Evolutionary conservation across 495 filamentous ascomycete species (phyloP).

Genomic region (Hyaloscypha finlandica): DNA sequence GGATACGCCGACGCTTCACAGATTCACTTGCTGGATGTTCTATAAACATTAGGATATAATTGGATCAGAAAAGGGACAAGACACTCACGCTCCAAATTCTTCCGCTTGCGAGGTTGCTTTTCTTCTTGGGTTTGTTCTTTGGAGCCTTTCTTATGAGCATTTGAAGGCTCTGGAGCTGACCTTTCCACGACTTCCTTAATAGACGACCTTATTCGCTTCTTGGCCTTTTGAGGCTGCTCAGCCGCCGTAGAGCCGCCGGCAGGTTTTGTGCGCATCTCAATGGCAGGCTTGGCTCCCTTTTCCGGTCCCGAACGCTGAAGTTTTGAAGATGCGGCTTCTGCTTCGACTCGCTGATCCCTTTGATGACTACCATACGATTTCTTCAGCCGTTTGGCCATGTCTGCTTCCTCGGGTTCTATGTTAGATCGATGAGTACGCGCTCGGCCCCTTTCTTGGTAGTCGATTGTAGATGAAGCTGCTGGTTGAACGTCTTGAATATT

Average conservation of each 20-base stretch:
- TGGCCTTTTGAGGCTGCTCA: not conserved
- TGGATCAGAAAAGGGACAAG: not conserved
- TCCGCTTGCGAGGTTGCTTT: conserved; percentile 8
- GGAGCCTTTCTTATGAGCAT: conserved; percentile 10
- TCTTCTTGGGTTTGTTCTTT: not conserved
- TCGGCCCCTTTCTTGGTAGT: not conserved
- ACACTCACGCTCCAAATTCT: conserved; percentile 3
- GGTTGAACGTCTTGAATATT: not conserved
- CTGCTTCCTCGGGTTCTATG: not conserved
- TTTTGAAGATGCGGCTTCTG: conserved; percentile 22
- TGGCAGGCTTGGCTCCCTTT: not conserved
- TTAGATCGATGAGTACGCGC: not conserved
- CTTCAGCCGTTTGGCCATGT: not conserved
- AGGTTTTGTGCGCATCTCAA: not conserved
- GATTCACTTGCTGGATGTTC: not conserved
- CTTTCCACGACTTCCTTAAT: not conserved
- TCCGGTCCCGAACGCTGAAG: conserved; percentile 1
- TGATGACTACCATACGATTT: not conserved
- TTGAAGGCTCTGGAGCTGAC: not conserved
- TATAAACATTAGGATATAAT: not conserved
- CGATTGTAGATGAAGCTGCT: not conserved
- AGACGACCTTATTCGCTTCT: not conserved
- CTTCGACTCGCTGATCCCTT: conserved; percentile 5
- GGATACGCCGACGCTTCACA: conserved; percentile 16
- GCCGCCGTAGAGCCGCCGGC: not conserved